These are phyloP conservation scores for Choanephora cucurbitarum DNA, from an alignment of 371 early-diverging fungal species.

Conservation along the genomic window DNA sequence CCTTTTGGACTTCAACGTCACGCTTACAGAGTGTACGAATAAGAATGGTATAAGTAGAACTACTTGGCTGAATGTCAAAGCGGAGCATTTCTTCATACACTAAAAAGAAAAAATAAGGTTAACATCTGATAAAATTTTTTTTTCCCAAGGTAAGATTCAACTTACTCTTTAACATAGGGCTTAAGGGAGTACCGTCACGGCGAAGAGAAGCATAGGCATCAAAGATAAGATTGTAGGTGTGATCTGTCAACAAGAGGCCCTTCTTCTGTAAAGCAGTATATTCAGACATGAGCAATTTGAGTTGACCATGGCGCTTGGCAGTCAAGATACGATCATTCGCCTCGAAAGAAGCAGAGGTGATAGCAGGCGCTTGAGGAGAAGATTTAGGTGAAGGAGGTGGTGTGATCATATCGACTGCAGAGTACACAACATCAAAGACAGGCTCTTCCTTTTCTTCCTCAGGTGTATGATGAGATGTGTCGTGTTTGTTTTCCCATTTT, in stretches of 20 bases:
- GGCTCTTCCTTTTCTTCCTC: constrained; percentile 19
- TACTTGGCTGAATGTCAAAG: constrained; percentile 32
- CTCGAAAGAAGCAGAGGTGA: constrained; percentile 20
- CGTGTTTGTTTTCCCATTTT: constrained; percentile 9
- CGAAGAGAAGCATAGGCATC: constrained; percentile 45
- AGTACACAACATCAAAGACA: constrained; percentile 20
- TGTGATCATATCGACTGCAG: constrained; percentile 22
- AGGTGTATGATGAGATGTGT: constrained; percentile 9
- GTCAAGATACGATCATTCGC: constrained; percentile 34
- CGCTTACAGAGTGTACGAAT: constrained; percentile 46
- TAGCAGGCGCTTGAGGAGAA: constrained; percentile 8
- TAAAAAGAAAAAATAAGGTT: constrained; percentile 8
- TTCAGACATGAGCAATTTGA: constrained; percentile 40
- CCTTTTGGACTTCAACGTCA: constrained; percentile 53
- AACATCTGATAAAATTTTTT: not conserved
- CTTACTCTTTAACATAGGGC: constrained; percentile 39
- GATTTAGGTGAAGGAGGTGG: constrained; percentile 40
- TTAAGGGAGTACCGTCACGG: constrained; percentile 42
- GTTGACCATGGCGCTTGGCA: constrained; percentile 37
- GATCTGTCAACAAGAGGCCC: constrained; percentile 32
- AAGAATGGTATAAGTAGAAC: constrained; percentile 38
- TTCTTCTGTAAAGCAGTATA: constrained; percentile 35
- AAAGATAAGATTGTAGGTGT: constrained; percentile 50
- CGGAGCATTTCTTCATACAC: constrained; percentile 51
- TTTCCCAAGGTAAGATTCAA: constrained; percentile 7